These are phyloP conservation scores for Echria macrotheca DNA, from an alignment of 495 filamentous ascomycete genomes.

Conservation along the genomic window DNA sequence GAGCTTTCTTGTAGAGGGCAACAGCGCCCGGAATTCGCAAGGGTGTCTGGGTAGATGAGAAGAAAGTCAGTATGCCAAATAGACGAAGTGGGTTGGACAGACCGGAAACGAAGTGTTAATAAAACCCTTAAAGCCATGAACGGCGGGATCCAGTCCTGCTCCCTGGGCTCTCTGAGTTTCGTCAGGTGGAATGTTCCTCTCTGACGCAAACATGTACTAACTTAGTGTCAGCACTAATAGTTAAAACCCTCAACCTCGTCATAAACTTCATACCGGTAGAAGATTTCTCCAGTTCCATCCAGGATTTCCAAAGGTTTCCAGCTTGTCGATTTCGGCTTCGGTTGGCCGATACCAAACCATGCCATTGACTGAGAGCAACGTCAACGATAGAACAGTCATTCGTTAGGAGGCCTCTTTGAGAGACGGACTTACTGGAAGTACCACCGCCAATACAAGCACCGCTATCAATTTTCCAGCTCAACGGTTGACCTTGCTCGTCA, in stretches of 20 bases:
- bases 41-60: background rate
- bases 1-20: constrained; percentile 3
- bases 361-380: constrained; percentile 7
- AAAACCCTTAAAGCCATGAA: background rate
- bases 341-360: constrained; percentile 12
- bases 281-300: constrained; percentile 10
- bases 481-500: background rate
- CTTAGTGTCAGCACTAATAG: no score
- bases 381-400: no score
- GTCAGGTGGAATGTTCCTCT: background rate
- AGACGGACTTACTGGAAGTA: constrained; percentile 4
- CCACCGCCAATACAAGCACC: constrained; percentile 7
- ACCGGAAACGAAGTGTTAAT: constrained; percentile 6
- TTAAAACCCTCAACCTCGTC: no score
- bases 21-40: constrained; percentile 2
- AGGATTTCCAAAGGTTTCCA: constrained; percentile 7
- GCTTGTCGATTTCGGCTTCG: constrained; percentile 7
- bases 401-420: background rate
- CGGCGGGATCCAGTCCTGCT: background rate
- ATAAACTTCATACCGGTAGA: background rate
- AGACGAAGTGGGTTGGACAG: no score
- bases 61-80: background rate
- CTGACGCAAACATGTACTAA: background rate
- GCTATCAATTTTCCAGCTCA: constrained; percentile 2
- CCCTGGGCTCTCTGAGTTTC: background rate